Evolutionary conservation across 768 basidiomycete genomes (phyloP).

Genomic region (Leccinum rimulosum): DNA sequence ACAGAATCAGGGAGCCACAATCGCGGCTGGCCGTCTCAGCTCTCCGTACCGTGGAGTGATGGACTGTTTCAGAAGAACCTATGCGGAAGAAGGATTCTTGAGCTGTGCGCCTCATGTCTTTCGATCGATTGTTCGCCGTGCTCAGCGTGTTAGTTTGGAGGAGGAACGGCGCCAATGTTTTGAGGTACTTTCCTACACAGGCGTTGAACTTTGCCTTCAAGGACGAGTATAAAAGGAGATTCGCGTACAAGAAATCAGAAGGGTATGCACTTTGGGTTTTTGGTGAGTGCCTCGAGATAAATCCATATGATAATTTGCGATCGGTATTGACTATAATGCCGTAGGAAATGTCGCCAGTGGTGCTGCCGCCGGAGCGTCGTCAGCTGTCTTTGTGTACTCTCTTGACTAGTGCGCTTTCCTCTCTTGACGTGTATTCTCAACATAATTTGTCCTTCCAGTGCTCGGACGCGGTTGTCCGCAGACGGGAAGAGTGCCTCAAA

Average conservation of each 20-base stretch:
- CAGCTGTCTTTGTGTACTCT: slow-evolving; percentile 44
- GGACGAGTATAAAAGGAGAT: slow-evolving; percentile 39
- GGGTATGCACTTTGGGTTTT: slow-evolving; percentile 38
- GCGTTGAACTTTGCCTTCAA: slow-evolving; percentile 50
- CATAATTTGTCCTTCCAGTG: slow-evolving; percentile 21
- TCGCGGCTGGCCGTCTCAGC: slow-evolving; percentile 35
- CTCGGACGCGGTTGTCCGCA: slow-evolving; percentile 41
- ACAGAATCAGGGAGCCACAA: slow-evolving; percentile 40
- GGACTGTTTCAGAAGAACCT: slow-evolving; percentile 36
- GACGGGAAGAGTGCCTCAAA: slow-evolving; percentile 37
- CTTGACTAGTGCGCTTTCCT: slow-evolving; percentile 38
- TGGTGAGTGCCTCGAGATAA: slow-evolving; percentile 19
- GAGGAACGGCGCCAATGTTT: slow-evolving; percentile 42
- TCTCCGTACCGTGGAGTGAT: slow-evolving; percentile 37
- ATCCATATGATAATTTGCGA: background rate
- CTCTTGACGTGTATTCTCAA: background rate
- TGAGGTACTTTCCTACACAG: slow-evolving; percentile 47
- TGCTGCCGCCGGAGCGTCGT: slow-evolving; percentile 43
- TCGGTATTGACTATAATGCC: background rate
- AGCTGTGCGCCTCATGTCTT: slow-evolving; percentile 30
- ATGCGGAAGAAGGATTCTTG: slow-evolving; percentile 35
- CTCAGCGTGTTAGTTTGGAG: slow-evolving; percentile 38
- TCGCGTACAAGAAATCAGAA: slow-evolving; percentile 37
- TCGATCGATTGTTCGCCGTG: background rate
- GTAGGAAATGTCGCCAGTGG: slow-evolving; percentile 42